phyloP scores from a whole-genome alignment of 257 asterid species.

The Salvia splendens region DNA sequence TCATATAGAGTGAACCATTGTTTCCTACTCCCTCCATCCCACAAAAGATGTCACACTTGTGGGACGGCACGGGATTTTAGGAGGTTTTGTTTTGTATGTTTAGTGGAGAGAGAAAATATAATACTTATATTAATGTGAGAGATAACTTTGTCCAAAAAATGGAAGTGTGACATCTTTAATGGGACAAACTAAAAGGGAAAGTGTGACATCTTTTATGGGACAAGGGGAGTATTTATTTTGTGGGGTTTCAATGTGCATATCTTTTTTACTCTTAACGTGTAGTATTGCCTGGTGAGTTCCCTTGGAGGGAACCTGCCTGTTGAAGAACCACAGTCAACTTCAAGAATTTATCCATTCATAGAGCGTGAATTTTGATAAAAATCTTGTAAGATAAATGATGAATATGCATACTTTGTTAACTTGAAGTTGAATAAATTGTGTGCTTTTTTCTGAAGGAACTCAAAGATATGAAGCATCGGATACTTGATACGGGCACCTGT shows the following conservation, averaged over 20 bases:
- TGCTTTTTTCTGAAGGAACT: slow-evolving; percentile 17
- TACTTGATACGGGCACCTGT: background rate
- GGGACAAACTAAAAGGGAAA: too few relatives aligned
- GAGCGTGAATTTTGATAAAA: background rate
- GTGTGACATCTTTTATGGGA: too few relatives aligned
- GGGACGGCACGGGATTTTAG: too few relatives aligned
- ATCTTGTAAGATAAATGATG: background rate
- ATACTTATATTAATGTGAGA: too few relatives aligned
- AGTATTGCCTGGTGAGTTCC: background rate
- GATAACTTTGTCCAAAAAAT: too few relatives aligned
- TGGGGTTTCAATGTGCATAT: slow-evolving; percentile 2
- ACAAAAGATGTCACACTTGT: too few relatives aligned
- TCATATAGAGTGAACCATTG: background rate
- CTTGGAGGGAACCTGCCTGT: background rate
- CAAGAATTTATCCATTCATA: background rate
- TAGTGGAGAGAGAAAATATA: too few relatives aligned
- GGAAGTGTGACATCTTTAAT: too few relatives aligned
- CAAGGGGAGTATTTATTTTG: too few relatives aligned
- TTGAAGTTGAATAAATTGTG: slow-evolving; percentile 13
- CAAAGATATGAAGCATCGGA: slow-evolving; percentile 7
- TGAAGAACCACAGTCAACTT: slow-evolving; percentile 1
- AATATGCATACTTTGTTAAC: background rate
- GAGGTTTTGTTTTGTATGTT: too few relatives aligned
- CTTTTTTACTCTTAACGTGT: background rate
- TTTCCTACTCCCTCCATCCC: too few relatives aligned